Conservation (phyloP, 2,329 filamentous ascomycete species). For the Nakataea oryzae region DNA sequence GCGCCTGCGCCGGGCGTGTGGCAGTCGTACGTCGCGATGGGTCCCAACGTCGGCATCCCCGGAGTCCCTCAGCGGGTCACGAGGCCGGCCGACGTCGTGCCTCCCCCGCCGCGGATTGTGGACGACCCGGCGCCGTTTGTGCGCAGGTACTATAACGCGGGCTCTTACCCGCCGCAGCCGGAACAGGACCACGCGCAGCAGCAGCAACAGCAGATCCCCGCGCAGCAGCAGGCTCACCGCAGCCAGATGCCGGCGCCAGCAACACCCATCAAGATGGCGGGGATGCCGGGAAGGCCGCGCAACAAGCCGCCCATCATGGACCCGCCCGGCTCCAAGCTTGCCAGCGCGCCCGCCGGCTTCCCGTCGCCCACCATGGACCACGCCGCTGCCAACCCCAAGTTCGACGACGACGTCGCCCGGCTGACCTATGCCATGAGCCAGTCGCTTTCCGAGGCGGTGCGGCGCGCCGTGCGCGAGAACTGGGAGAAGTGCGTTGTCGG, state of each 20-base stretch:
- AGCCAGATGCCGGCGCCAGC: neutral
- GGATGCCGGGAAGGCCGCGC: slow-evolving; percentile 2
- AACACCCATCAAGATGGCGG: neutral
- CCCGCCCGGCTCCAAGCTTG: slow-evolving; percentile 13
- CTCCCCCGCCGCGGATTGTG: neutral
- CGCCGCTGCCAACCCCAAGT: slow-evolving; percentile 19
- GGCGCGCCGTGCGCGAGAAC: slow-evolving; percentile 36
- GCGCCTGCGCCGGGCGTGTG: neutral
- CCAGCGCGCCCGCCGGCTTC: slow-evolving; percentile 11
- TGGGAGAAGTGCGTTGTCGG: slow-evolving; percentile 39
- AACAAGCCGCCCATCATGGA: slow-evolving; percentile 17
- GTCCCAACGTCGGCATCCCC: neutral
- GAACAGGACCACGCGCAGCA: neutral
- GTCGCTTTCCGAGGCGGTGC: slow-evolving; percentile 31
- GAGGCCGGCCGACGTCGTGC: neutral
- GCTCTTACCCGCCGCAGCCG: neutral
- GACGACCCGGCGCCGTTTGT: neutral
- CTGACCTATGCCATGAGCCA: slow-evolving; percentile 28
- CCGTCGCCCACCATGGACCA: slow-evolving; percentile 23
- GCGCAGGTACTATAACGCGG: neutral
- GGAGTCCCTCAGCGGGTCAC: neutral
- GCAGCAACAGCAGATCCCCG: neutral
- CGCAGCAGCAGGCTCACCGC: neutral
- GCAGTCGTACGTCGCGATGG: neutral
- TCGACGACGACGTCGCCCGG: slow-evolving; percentile 25